Evolutionary conservation across 805 yeast genomes (phyloP).

Genomic region (Candida chauliodis): DNA sequence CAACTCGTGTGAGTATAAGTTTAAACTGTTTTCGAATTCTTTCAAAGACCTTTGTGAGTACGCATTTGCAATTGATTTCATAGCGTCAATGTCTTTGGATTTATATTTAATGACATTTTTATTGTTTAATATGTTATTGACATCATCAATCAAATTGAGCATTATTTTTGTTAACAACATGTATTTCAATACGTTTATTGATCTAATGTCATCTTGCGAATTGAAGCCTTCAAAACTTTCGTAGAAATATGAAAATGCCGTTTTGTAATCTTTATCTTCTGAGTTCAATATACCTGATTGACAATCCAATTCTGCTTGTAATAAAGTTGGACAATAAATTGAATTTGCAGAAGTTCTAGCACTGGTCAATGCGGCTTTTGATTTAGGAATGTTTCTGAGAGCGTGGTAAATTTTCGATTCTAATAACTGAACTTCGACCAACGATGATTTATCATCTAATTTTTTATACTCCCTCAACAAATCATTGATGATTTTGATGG

Average conservation of each 20-base stretch:
- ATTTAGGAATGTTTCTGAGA: conserved; percentile 83
- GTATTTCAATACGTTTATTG: conserved; percentile 81
- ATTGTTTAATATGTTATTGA: conserved; percentile 70
- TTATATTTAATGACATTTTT: conserved; percentile 68
- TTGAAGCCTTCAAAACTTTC: conserved; percentile 93
- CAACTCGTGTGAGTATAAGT: conserved; percentile 67
- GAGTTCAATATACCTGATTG: conserved; percentile 95
- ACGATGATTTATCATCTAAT: conserved; percentile 90
- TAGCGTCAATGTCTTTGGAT: conserved; percentile 87
- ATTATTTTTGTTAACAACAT: conserved; percentile 91
- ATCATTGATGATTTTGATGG: conserved; percentile 66
- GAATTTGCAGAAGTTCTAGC: conserved; percentile 98
- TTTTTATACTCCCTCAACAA: conserved; percentile 84
- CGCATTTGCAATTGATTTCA: conserved; percentile 89
- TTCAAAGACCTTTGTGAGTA: conserved; percentile 84
- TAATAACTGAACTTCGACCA: conserved; percentile 91
- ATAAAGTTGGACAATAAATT: conserved; percentile 88
- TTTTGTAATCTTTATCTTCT: conserved; percentile 93
- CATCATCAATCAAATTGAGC: conserved; percentile 84
- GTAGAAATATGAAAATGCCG: conserved; percentile 91
- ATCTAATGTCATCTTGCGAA: conserved; percentile 55
- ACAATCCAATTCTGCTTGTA: conserved; percentile 91
- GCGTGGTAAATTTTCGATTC: conserved; percentile 91
- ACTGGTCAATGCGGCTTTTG: conserved; percentile 87
- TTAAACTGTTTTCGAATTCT: conserved; percentile 84